These are phyloP conservation scores for Klebsormidium nitens DNA, from an alignment of 139 green algal species.

Conservation along the genomic window DNA sequence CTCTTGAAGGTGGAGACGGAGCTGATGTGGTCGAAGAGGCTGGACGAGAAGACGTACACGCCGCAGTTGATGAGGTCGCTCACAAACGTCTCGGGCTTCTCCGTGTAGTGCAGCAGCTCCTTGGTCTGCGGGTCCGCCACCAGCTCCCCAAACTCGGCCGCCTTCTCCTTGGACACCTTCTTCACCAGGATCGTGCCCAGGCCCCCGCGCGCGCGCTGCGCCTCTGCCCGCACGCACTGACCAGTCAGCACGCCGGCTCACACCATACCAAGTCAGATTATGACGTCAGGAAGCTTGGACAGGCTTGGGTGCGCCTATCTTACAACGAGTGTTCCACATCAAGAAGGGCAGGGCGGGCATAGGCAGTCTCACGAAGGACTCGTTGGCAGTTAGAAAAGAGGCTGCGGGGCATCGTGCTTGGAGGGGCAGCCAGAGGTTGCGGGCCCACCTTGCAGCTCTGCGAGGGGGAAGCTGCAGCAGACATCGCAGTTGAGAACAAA, in stretches of 20 bases:
- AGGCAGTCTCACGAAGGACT: no score
- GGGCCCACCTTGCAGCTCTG: constrained; percentile 36
- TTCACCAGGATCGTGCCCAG: constrained; percentile 45
- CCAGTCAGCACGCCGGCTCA: neutral
- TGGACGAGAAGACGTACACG: constrained; percentile 43
- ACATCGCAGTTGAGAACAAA: constrained; percentile 50
- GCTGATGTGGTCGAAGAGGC: constrained; percentile 39
- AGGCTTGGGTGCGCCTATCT: neutral
- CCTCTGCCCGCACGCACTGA: constrained; percentile 1
- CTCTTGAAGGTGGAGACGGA: neutral
- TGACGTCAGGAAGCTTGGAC: neutral
- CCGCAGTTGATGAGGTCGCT: constrained; percentile 49
- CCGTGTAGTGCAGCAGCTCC: constrained; percentile 46
- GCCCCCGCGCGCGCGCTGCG: constrained; percentile 39
- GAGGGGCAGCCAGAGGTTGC: neutral
- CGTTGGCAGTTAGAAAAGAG: neutral
- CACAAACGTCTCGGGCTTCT: constrained; percentile 49
- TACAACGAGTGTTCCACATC: no score
- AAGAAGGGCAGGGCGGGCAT: no score
- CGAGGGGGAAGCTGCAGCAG: constrained; percentile 44
- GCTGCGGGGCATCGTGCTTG: neutral
- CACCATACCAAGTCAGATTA: neutral
- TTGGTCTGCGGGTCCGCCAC: constrained; percentile 32
- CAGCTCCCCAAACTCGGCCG: constrained; percentile 37
- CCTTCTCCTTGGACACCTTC: constrained; percentile 28